phyloP scores from a whole-genome alignment of 2,329 filamentous ascomycete species.

The Phialemonium atrogriseum region DNA sequence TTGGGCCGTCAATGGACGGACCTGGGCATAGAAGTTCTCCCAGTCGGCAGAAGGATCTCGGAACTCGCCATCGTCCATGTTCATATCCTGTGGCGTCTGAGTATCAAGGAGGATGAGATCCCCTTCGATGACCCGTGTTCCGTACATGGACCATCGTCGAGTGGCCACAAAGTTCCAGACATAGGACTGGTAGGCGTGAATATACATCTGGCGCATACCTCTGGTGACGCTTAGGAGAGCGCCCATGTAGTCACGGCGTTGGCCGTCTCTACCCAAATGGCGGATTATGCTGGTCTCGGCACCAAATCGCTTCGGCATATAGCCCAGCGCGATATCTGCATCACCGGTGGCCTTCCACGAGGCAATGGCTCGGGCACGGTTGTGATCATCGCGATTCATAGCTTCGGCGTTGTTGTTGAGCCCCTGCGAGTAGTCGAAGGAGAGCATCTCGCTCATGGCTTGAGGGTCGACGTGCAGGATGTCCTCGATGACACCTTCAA shows the following conservation, averaged over 20 bases:
- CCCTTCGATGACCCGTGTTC: slow-evolving; percentile 67
- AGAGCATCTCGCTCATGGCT: slow-evolving; percentile 51
- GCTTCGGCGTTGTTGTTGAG: slow-evolving; percentile 33
- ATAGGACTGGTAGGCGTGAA: slow-evolving; percentile 91
- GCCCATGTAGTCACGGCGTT: slow-evolving; percentile 64
- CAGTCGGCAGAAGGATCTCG: slow-evolving; percentile 43
- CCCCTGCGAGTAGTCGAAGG: slow-evolving; percentile 31
- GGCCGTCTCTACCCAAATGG: slow-evolving; percentile 52
- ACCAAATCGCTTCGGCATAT: slow-evolving; percentile 71
- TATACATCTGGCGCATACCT: slow-evolving; percentile 84
- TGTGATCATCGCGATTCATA: slow-evolving; percentile 66
- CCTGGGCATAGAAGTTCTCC: slow-evolving; percentile 40
- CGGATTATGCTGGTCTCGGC: slow-evolving; percentile 74
- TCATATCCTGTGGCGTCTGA: slow-evolving; percentile 20
- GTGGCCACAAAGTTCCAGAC: slow-evolving; percentile 88
- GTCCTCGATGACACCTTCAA: slow-evolving; percentile 68
- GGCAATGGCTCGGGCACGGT: slow-evolving; percentile 70
- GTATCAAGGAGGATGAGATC: slow-evolving; percentile 63
- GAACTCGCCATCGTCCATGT: slow-evolving; percentile 49
- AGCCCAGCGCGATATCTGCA: slow-evolving; percentile 50
- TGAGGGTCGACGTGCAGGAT: slow-evolving; percentile 71
- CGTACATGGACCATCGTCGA: slow-evolving; percentile 70
- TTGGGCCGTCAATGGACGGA: slow-evolving; percentile 64
- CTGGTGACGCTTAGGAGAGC: slow-evolving; percentile 74
- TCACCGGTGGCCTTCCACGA: slow-evolving; percentile 59